Evolutionary conservation across 2,329 filamentous ascomycete genomes (phyloP).

Genomic region (Bertia moriformis): DNA sequence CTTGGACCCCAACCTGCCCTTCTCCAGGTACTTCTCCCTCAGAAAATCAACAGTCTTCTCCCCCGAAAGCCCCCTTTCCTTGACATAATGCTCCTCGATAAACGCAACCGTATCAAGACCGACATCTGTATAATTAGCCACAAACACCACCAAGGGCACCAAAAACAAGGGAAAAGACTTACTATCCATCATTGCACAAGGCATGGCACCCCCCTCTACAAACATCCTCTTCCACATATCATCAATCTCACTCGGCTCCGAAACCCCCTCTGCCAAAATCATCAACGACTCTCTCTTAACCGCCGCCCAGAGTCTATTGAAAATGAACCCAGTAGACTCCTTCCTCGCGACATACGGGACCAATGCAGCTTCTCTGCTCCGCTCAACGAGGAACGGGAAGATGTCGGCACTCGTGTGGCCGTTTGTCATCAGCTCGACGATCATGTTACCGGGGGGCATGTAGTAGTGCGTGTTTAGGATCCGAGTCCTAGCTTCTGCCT

Average conservation of each 20-base stretch:
- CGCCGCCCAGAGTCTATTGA: conserved; percentile 19
- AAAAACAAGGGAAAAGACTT: neutral
- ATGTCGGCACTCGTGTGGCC: conserved; percentile 11
- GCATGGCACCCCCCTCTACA: conserved; percentile 5
- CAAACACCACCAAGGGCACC: no score
- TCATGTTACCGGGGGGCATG: conserved; percentile 14
- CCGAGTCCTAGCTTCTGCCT: conserved; percentile 7
- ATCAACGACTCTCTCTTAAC: conserved; percentile 17
- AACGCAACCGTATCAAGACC: conserved; percentile 36
- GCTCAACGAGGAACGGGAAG: conserved; percentile 12
- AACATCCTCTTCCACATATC: conserved; percentile 14
- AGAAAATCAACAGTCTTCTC: conserved; percentile 27
- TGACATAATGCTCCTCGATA: conserved; percentile 36
- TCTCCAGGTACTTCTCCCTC: conserved; percentile 23
- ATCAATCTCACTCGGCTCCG: conserved; percentile 15
- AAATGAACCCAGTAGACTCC: conserved; percentile 16
- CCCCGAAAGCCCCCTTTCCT: conserved; percentile 25
- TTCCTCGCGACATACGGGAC: conserved; percentile 10
- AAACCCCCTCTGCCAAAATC: conserved; percentile 14
- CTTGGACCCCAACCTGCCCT: conserved; percentile 30
- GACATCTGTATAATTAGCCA: conserved; percentile 12
- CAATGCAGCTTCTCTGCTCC: conserved; percentile 12
- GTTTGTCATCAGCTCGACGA: conserved; percentile 19
- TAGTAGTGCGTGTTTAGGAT: conserved; percentile 18
- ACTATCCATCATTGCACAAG: conserved; percentile 27